Evolutionary conservation across 805 yeast species (phyloP), one percentile per base, ranked within the genome.

Genomic region (Kazachstania taianensis): DNA sequence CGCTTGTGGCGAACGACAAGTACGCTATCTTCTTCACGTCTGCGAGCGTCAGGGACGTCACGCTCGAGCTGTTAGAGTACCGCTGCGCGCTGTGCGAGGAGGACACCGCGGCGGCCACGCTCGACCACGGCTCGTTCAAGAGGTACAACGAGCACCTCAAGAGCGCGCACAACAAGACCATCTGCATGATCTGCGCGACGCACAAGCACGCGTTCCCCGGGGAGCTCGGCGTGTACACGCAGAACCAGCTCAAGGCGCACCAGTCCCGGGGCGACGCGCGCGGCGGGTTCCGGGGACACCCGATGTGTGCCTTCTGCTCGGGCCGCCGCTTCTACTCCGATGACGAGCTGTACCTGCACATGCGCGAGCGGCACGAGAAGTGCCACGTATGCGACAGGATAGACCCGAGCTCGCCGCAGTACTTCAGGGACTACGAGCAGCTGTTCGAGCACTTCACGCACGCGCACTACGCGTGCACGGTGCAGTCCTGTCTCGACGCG

Each of bases 321-420:
- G 75, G 75, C 2, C 70, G 65, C 45, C 61, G 94, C 39, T 87
- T 83, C 55, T 92, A 92, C 54, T 83, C 94, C 0, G 83, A 76
- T 27, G 96, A 89, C 54, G 97, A 87, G 54, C 66, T 86, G 48
- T 75, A 73, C 44, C 59, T 76, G 22, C 99, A 92, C 58, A 71
- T 87, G 62, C 67, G 94, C 45, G 81, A 82, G 41, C 63, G 63
- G 33, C 98, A 92, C 57, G 96, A 87, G 53, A 75, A 78, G 45
- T 92, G 99, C 57, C 83, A 78, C 48, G 76, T 92, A 22, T 92
- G 99, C 62, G 94, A 86, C 46, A 78, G 73, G 53, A 56, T 69
- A 2, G 70, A 75, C 48, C 63, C 77, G 1, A 56, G 71, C 12
- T 61, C 65, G 19, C 94, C 94, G 1, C 78, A 74, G 45, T 86